These are phyloP conservation scores for Geotrichum aggregatum DNA, from an alignment of 1,139 yeast species.

Conservation along the genomic window DNA sequence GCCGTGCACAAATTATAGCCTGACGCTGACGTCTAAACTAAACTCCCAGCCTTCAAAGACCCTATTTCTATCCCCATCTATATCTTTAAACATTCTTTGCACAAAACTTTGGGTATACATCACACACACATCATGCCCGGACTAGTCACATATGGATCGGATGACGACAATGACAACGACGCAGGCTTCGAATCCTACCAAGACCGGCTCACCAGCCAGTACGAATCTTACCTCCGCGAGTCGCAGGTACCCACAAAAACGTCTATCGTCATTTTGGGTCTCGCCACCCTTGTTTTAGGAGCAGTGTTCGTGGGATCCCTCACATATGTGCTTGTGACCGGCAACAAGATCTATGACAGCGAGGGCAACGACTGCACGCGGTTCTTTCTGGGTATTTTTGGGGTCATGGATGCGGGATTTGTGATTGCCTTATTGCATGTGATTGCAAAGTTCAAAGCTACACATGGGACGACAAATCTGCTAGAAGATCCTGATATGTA, in stretches of 20 bases:
- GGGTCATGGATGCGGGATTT: background rate
- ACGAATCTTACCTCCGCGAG: background rate
- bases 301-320: background rate
- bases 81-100: no score
- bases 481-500: conserved; percentile 3
- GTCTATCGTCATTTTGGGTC: background rate
- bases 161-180: background rate
- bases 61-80: no score
- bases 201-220: background rate
- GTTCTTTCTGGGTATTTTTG: background rate
- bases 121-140: no score
- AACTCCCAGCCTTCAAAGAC: no score
- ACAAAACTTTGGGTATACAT: no score
- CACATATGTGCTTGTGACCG: background rate
- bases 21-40: no score
- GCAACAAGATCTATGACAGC: conserved; percentile 2
- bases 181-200: background rate
- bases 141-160: background rate
- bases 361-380: conserved; percentile 5
- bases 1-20: no score
- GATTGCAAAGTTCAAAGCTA: background rate
- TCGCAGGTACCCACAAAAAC: background rate
- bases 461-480: background rate
- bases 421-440: background rate
- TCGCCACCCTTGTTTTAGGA: background rate